phyloP scores from a whole-genome alignment of 805 yeast genomes.

The Hanseniaspora thailandica region DNA sequence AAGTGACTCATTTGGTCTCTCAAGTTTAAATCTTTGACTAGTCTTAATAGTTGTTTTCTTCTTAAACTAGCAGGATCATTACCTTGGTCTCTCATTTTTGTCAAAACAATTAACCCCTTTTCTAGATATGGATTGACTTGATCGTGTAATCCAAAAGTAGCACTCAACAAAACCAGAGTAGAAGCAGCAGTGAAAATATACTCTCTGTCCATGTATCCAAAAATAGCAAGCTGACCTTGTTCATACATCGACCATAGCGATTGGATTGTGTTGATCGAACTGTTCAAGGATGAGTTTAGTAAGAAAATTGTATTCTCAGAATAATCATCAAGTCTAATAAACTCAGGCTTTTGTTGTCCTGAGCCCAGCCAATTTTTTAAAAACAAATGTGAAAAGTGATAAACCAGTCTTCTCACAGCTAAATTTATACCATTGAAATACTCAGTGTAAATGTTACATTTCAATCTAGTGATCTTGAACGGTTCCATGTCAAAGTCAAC shows the following conservation, averaged over 20 bases:
- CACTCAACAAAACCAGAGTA: constrained; percentile 58
- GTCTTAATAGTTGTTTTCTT: constrained; percentile 55
- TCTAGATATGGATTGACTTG: constrained; percentile 61
- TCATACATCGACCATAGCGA: constrained; percentile 65
- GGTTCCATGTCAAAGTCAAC: constrained; percentile 47
- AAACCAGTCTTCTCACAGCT: constrained; percentile 64
- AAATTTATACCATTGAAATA: constrained; percentile 72
- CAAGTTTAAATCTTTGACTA: constrained; percentile 56
- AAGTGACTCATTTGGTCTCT: constrained; percentile 51
- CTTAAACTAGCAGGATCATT: constrained; percentile 71
- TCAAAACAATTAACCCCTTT: constrained; percentile 57
- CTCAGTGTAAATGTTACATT: constrained; percentile 68
- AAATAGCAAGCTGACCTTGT: constrained; percentile 70
- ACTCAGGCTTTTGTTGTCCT: constrained; percentile 26
- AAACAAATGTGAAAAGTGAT: constrained; percentile 63
- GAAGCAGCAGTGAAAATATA: constrained; percentile 67
- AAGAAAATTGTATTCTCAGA: constrained; percentile 58
- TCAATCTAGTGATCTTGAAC: constrained; percentile 49
- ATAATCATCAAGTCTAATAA: constrained; percentile 53
- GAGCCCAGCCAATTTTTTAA: constrained; percentile 38
- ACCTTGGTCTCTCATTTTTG: constrained; percentile 65
- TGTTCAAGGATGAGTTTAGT: constrained; percentile 67
- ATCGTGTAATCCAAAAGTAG: constrained; percentile 72
- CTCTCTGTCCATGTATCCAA: constrained; percentile 81
- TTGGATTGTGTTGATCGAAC: constrained; percentile 62